Percentiles rank a stretch among this genome's conserved stretches.
Conservation (phyloP, 2,329 filamentous ascomycete species). For the Fusarium sarcochroum region DNA sequence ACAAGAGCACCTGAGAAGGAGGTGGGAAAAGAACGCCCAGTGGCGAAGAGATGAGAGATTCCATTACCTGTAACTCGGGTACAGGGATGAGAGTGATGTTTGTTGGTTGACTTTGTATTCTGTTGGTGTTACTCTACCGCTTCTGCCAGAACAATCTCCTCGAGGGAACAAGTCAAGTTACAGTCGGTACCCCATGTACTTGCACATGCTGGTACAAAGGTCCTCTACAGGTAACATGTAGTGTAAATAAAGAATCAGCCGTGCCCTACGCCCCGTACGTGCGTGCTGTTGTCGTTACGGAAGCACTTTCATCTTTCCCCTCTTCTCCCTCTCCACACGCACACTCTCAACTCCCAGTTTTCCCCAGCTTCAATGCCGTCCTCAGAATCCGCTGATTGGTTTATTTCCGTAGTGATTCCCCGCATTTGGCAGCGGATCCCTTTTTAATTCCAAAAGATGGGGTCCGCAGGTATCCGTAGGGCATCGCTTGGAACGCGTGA, state of each 20-base stretch:
- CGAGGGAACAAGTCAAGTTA: neutral
- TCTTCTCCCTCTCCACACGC: neutral
- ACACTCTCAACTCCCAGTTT: neutral
- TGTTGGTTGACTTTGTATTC: neutral
- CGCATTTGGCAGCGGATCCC: slow-evolving; percentile 35
- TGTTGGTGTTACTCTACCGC: neutral
- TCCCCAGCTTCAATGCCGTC: slow-evolving; percentile 11
- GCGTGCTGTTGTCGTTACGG: neutral
- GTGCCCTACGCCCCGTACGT: slow-evolving; percentile 1
- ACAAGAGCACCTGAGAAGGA: neutral
- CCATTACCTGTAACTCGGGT: neutral
- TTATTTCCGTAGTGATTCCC: slow-evolving; percentile 16
- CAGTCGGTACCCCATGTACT: neutral
- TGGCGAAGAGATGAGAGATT: neutral
- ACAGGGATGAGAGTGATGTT: neutral
- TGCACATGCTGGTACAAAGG: neutral
- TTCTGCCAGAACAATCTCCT: neutral
- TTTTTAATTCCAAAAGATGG: slow-evolving; percentile 1
- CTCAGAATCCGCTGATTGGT: neutral
- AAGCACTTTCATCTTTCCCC: neutral
- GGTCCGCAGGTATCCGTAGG: slow-evolving; percentile 34
- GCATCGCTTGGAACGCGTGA: slow-evolving; percentile 36
- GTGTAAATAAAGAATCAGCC: slow-evolving; percentile 7
- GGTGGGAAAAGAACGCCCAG: neutral
- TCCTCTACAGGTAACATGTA: neutral